Base-by-base conservation (phyloP, 2,329 filamentous ascomycete species). In the Aspergillus texensis region DNA sequence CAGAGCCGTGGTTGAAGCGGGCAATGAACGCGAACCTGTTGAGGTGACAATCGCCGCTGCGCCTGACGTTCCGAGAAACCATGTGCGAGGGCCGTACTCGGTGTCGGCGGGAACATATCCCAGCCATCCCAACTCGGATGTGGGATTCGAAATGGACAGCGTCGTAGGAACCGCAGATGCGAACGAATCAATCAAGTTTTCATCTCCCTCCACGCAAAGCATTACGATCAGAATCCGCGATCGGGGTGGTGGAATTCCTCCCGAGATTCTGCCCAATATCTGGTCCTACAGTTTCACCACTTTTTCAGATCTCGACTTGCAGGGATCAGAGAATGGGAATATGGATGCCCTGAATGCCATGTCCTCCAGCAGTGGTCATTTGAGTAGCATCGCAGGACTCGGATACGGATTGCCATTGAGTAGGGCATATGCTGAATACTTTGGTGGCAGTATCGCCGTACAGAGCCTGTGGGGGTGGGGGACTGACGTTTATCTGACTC, bases 221-320 rank as follows among this genome's bases (percentile, higher is more conserved):
- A 93, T 99, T 14, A 98, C 95, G 0, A 96, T 99, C 70, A 89
- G 95, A 28, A 97, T 99, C 70, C 89, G 95, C 10, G 95, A 99
- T 75, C 89, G 93, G n/a, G 95, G 95, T 57, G 94, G 94, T 48
- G 95, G 95, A 41, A 98, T 99, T 61, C 86, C 89, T 0, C 92
- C 94, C 0, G 91, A 94, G 19, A 89, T 95, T 32, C 81, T 95
- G 39, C 89, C 90, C 5, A 90, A 94, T 69, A 94, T 99, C 63
- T 99, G 95, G 94, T 94, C 93, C 8, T 99, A 98, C 77, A 95
- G 92, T 66, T 99, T 97, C 77, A 97, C 94, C 24, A 99, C 95
- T 0, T 98, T 98, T 78, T 90, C 88, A 62, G 92, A 92, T 26
- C 85, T 89, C 60, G 79, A 86, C 68, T 74, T 83, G 70, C 72